phyloP scores from a whole-genome alignment of 805 yeast genomes.

The Schizosaccharomyces cryophilus region DNA sequence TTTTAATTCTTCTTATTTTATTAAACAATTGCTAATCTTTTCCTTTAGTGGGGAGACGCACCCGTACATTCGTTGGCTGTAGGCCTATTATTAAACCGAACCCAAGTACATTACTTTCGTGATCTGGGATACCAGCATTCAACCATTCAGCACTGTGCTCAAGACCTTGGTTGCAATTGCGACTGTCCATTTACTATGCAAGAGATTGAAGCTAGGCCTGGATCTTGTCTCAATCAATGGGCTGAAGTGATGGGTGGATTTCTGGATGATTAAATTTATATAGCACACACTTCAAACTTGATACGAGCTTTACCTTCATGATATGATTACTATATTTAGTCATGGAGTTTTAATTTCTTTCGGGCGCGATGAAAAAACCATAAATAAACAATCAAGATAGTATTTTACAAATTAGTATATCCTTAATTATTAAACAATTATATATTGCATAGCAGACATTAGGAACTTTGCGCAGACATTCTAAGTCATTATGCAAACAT shows the following conservation, averaged over 20 bases:
- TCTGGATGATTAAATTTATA: neutral
- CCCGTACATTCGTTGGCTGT: conserved; percentile 78
- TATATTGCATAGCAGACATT: too few species aligned
- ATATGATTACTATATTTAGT: neutral
- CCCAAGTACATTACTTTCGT: conserved; percentile 68
- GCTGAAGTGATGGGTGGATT: conserved; percentile 2
- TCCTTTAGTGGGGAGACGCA: conserved; percentile 68
- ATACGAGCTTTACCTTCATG: neutral
- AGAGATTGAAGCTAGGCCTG: conserved; percentile 15
- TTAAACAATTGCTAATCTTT: neutral
- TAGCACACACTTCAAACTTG: neutral
- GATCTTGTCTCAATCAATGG: conserved; percentile 16
- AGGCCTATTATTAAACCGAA: conserved; percentile 42
- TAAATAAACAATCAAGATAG: too few species aligned
- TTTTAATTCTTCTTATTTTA: neutral
- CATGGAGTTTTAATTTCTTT: too few species aligned
- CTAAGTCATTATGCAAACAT: too few species aligned
- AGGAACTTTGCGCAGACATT: too few species aligned
- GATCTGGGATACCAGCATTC: conserved; percentile 81
- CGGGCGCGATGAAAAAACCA: too few species aligned
- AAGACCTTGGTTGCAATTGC: conserved; percentile 69
- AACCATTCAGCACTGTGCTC: conserved; percentile 46
- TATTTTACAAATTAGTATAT: too few species aligned
- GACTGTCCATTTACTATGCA: conserved; percentile 32
- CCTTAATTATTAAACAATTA: too few species aligned